A percentile compares a stretch with the other conserved stretches of the same genome.
Evolutionary conservation across 371 early-diverging fungal genomes (phyloP).

Genomic region (Mucor racemosus): DNA sequence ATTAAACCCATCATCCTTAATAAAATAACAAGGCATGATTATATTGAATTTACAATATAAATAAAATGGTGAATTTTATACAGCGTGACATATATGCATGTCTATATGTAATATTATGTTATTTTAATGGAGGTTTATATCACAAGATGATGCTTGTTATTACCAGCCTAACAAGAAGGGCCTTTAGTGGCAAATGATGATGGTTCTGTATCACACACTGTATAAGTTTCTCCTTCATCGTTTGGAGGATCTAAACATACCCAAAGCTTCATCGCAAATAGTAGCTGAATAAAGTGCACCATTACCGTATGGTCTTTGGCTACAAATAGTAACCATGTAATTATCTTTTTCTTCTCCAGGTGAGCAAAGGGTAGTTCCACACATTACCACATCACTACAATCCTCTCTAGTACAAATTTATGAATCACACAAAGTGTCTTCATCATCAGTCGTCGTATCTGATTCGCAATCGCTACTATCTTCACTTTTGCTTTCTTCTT

Average conservation of each 20-base stretch:
- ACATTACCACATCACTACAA: neutral
- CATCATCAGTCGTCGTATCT: too few species aligned
- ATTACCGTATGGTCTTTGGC: neutral
- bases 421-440: too few species aligned
- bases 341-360: neutral
- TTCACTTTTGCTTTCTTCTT: too few species aligned
- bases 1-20: neutral
- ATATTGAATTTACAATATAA: neutral
- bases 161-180: too few species aligned
- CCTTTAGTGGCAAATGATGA: neutral
- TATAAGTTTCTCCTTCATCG: neutral
- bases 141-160: neutral
- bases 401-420: neutral
- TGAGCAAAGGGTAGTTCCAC: neutral
- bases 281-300: neutral
- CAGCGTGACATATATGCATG: too few species aligned
- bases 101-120: neutral
- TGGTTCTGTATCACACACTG: neutral
- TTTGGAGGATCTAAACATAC: neutral
- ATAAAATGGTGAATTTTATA: too few species aligned
- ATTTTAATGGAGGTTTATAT: too few species aligned
- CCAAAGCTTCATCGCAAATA: neutral
- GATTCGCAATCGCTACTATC: too few species aligned
- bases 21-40: neutral
- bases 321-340: neutral